Evolutionary conservation across 768 basidiomycete genomes (phyloP), one percentile per base, ranked within the genome.

Genomic region (Boletus huronensis): DNA sequence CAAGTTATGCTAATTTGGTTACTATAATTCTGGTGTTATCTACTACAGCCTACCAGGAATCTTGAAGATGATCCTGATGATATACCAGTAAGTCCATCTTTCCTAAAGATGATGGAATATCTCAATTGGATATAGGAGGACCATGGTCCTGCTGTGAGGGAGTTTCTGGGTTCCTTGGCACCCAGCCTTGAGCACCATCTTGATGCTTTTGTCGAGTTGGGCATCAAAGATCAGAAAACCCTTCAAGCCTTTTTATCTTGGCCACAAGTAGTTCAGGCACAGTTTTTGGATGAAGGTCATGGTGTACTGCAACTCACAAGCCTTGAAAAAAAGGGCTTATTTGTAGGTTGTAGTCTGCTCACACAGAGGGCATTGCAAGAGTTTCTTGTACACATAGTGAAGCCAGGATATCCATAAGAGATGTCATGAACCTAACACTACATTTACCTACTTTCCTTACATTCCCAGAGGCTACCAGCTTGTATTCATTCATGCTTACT

Each of bases 191-290:
- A 61, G 54, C 53, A 50, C 16, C 59, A 52, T 35, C 28, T 61
- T 6, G 52, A 58, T 46, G 59, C 53, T 11, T 66, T 71, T 32
- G 25, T 42, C 5, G 19, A 41, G 45, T 41, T 70, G 44, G 69
- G 68, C 25, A 43, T 71, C 46, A 59, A 60, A 40, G 59, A 67
- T 28, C 34, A 52, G 54, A 39, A 46, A 40, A 65, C 60, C 6
- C 53, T 69, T 36, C 42, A 45, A 13, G 61, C 54, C 28, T 64
- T 71, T 50, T n/a, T 66, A 17, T 53, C 54, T 16, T 70, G 68
- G 66, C 59, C 61, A 6, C 57, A 54, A 28, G 38, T 9, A 4
- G 29, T 32, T 1, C 65, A 61, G 35, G n/a, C 48, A 2, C 47
- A 57, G 28, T 64, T 65, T 43, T 35, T 71, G 21, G 51, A 60